Base-by-base conservation (phyloP, 306 rosid species). In the Prunus padus region DNA sequence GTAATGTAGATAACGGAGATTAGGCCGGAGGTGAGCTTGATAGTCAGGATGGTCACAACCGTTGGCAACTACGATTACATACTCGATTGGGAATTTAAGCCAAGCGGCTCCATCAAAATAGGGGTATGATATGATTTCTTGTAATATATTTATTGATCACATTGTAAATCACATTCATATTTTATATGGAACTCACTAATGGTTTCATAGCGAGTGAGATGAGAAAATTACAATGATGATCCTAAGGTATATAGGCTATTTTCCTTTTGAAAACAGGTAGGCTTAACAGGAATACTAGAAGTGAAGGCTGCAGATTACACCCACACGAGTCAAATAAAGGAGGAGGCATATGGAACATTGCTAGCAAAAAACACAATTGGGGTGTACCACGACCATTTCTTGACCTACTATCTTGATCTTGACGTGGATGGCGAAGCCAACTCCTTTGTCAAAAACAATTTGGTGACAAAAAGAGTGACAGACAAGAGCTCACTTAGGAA, bases 11-110 rank as follows among this genome's bases (percentile, higher is more conserved):
- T 86, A 73, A 82, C 50, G 10, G 93, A 89, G 80, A 88, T 69
- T 18, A 81, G 89, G 66, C 60, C 83, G 28, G 91, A 89, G 63
- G 89, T 79, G 51, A 89, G 79, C 76, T 64, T 89, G 16, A 68
- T 89, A 55, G 89, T 87, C 82, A 85, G 93, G 86, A 74, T 62
- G 63, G 87, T 89, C 3, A 63, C 88, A 7, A 83, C 89, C 0
- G 82, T 83, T 47, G 91, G 85, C 6, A 87, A 89, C 71, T 89
- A 87, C 19, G 93, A 89, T 61, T 85, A 89, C 77, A 59, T 89
- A 33, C 79, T 87, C 23, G 87, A 87, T 69, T 89, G 93, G 93
- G 89, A 89, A 60, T 85, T 89, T 75, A 87, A 83, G 69, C 89
- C 88, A 25, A 83, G 84, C 64, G 91, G 93, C 45, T 81, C 88